Percentiles rank a stretch among this genome's conserved stretches.
Conservation (phyloP, 2,329 filamentous ascomycete species). For the Rhinocladiella similis region DNA sequence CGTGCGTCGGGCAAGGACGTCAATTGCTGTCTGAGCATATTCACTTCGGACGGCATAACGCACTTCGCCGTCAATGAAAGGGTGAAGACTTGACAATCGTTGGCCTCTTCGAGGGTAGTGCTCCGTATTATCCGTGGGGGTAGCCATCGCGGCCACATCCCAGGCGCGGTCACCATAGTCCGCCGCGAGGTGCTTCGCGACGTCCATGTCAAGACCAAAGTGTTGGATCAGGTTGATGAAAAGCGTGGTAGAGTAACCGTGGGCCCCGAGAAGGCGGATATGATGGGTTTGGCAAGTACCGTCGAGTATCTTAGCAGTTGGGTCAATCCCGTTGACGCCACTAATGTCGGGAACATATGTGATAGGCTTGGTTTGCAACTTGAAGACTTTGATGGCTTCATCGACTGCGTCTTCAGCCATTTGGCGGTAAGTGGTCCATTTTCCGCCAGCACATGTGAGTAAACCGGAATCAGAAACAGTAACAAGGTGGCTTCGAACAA, state of each 20-base stretch:
- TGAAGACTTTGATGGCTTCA: conserved; percentile 44
- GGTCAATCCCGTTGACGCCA: conserved; percentile 29
- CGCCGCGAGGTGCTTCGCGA: conserved; percentile 81
- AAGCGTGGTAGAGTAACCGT: conserved; percentile 84
- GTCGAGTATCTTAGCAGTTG: conserved; percentile 41
- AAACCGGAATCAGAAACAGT: conserved; percentile 77
- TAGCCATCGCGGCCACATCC: conserved; percentile 79
- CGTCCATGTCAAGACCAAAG: conserved; percentile 86
- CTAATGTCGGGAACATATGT: conserved; percentile 25
- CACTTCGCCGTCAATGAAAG: conserved; percentile 89
- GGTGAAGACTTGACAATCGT: conserved; percentile 79
- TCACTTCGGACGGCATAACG: conserved; percentile 85
- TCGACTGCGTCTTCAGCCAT: conserved; percentile 91
- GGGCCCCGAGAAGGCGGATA: conserved; percentile 77
- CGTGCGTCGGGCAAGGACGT: conserved; percentile 82
- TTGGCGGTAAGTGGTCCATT: conserved; percentile 91
- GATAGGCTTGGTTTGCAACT: conserved; percentile 23
- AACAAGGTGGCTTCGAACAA: conserved; percentile 83
- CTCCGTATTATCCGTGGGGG: conserved; percentile 65
- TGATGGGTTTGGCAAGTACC: conserved; percentile 81
- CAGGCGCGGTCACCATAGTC: conserved; percentile 92
- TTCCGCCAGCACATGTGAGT: conserved; percentile 82
- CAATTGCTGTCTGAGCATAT: conserved; percentile 86
- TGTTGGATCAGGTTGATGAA: conserved; percentile 96
- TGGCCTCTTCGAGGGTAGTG: conserved; percentile 82